These are phyloP conservation scores for Eucalyptus curtisii DNA, from an alignment of 345 rosid genomes.

Conservation along the genomic window DNA sequence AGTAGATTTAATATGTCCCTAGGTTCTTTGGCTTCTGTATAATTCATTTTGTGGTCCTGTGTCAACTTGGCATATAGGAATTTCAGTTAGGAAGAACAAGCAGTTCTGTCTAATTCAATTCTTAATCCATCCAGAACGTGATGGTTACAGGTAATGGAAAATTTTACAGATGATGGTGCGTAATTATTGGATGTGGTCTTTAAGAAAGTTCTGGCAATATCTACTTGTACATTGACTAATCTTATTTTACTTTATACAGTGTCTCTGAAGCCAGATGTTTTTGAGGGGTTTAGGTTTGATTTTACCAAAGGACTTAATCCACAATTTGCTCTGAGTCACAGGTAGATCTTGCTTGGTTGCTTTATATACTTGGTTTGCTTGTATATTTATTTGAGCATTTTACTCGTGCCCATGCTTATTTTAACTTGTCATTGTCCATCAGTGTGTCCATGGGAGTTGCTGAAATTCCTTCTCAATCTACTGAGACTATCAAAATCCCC, in stretches of 20 bases:
- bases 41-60: neutral
- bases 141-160: neutral
- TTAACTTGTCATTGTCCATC: neutral
- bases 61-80: neutral
- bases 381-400: neutral
- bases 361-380: neutral
- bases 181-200: neutral
- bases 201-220: neutral
- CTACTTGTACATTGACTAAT: neutral
- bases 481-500: slow-evolving; percentile 82
- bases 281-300: slow-evolving; percentile 96
- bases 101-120: neutral
- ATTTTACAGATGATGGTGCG: neutral
- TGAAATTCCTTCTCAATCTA: slow-evolving; percentile 81
- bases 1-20: neutral
- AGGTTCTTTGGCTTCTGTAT: neutral
- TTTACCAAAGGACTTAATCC: slow-evolving; percentile 82
- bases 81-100: neutral
- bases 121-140: neutral
- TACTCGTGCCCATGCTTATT: neutral
- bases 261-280: slow-evolving; percentile 87
- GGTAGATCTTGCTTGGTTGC: slow-evolving; percentile 22
- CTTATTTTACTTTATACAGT: slow-evolving; percentile 26
- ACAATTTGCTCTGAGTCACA: slow-evolving; percentile 82
- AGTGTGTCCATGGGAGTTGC: slow-evolving; percentile 91